Base-by-base conservation (phyloP, 1,139 yeast genomes). In the Nakaseomyces kungkrabaensis region DNA sequence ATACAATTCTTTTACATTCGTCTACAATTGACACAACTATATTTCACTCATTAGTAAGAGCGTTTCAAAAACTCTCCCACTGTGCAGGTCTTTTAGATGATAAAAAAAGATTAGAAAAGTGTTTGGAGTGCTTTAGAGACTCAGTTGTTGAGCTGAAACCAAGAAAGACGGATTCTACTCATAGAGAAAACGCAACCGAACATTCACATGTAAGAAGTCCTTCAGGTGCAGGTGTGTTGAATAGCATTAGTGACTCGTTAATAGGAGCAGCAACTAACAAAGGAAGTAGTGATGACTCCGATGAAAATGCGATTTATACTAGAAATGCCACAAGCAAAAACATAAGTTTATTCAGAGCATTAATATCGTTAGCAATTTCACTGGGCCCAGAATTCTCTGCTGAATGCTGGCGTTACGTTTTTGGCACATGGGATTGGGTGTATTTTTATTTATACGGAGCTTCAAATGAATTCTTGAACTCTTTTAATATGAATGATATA, bases 41-140 rank as follows among this genome's bases (percentile, higher is more conserved):
- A 26, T 82, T 86, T 61, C 86, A 84, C 52, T 67, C 71, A 10
- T 60, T 80, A 13, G 79, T 89, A 1, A 72, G 95, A 46, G 77
- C 95, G 0, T 72, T 86, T 7, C 97, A 90, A 63, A 82, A 82
- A 54, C 73, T 85, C 48, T 78, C 95, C 4, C 96, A 89, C 61
- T 80, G 92, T 0, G 75, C 92, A 0, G 97, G 97, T 0, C 69
- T 86, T n/a, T 67, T 89, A 33, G 81, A 80, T 0, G 63, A 84
- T 24, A 60, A 66, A 1, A 69, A 70, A 0, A 72, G 82, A 11
- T 70, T 95, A 48, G 85, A 86, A 60, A 76, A 78, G 2, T 74
- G 85, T 44, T 66, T 89, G 47, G 59, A 68, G 25, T 67, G 84
- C 29, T 73, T 90, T 52, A 78, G 89, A 0, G 69, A 71, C 42